Conservation (phyloP, 495 filamentous ascomycete genomes). For the Cudoniella acicularis region DNA sequence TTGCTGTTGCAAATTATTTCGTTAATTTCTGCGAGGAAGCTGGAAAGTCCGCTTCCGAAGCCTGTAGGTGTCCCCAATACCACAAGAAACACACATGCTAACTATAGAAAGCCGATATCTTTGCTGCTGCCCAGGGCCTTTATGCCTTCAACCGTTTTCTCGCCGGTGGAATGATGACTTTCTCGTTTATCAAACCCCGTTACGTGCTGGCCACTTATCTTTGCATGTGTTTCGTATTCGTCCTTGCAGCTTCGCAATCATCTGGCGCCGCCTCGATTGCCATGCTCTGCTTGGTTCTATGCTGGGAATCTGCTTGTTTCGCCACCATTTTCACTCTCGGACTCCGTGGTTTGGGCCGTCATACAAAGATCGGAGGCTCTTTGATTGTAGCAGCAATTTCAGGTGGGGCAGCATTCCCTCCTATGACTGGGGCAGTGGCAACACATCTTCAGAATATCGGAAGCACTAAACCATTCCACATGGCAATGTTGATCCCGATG, state of each 20-base stretch:
- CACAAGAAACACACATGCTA: not conserved
- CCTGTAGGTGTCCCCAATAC: slow-evolving; percentile 2
- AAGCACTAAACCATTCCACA: slow-evolving; percentile 23
- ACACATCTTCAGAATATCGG: slow-evolving; percentile 3
- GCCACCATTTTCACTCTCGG: slow-evolving; percentile 66
- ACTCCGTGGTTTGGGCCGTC: slow-evolving; percentile 63
- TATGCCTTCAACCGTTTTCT: slow-evolving; percentile 65
- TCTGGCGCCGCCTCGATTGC: slow-evolving; percentile 49
- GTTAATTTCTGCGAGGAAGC: slow-evolving; percentile 44
- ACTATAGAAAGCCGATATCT: slow-evolving; percentile 22
- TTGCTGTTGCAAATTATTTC: slow-evolving; percentile 54
- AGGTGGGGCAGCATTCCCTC: slow-evolving; percentile 61
- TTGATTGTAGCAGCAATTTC: slow-evolving; percentile 60
- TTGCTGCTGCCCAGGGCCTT: slow-evolving; percentile 59
- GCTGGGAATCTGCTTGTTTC: slow-evolving; percentile 59
- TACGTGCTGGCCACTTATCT: slow-evolving; percentile 48
- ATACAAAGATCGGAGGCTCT: slow-evolving; percentile 63
- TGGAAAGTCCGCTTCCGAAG: slow-evolving; percentile 26
- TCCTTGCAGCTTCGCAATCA: slow-evolving; percentile 49
- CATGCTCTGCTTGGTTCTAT: slow-evolving; percentile 61
- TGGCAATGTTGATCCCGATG: slow-evolving; percentile 41
- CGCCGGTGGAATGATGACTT: slow-evolving; percentile 50
- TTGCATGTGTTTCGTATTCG: slow-evolving; percentile 52
- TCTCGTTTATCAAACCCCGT: slow-evolving; percentile 42
- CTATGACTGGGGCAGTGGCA: slow-evolving; percentile 52